Evolutionary conservation across 495 filamentous ascomycete genomes (phyloP), one percentile per base, ranked within the genome.

Genomic region (Durotheca rogersii): DNA sequence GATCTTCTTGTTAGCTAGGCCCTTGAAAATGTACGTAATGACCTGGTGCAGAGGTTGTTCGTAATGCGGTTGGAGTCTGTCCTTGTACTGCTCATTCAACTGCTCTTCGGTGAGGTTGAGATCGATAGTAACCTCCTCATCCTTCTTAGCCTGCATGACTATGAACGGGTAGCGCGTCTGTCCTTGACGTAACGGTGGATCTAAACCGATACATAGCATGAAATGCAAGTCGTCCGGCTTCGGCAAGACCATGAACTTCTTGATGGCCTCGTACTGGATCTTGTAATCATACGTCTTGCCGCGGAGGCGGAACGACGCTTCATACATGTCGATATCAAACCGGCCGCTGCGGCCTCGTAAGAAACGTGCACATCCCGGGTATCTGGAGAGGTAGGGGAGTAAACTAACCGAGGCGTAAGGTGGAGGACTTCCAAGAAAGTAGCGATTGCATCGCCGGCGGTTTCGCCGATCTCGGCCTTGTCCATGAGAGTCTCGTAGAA

Each of bases 211-310:
- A 47, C 90, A 91, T 53, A 97, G 91, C 70, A 99, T 86, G 38
- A 82, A 89, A 64, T 99, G 94, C 16, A 92, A 73, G 36, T 99
- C 94, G 69, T 99, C 94, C 6, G 93, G 91, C 73, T 97, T 99
- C 4, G 94, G 94, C 4, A 99, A 83, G 43, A 96, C 76, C 81
- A 99, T 94, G 69, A 97, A 97, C 70, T 97, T 97, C 75, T 99
- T 99, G 74, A 96, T 89, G 25, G 83, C 79, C 25, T 96, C 87
- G 66, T 95, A 99, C 72, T 95, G 89, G 53, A 99, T 96, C 78
- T 99, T 99, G 81, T 99, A 99, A 76, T 97, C 94, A 78, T 99
- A 99, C 21, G 94, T 99, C 72, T 97, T 97, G 40, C 94, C 94
- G 39, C 94, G 92, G 47, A 99, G 81, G 47, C 94, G 86, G 81